A percentile compares a stretch with the other conserved stretches of the same genome.
phyloP scores from a whole-genome alignment of 2,329 filamentous ascomycete genomes.

The Trichoderma cornu-damae region DNA sequence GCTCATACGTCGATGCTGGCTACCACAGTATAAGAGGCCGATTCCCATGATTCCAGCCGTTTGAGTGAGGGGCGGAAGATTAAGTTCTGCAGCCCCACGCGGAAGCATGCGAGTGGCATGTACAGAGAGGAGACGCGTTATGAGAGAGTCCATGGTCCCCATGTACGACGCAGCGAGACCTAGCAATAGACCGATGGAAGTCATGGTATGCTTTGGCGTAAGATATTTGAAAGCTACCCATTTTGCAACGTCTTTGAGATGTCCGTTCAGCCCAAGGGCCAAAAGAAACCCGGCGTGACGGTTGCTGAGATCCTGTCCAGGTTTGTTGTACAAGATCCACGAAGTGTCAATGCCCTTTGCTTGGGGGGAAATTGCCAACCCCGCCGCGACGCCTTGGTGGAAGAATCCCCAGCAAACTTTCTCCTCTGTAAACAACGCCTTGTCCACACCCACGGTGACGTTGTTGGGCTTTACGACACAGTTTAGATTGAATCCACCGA shows the following conservation, averaged over 20 bases:
- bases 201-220: slow-evolving; percentile 99
- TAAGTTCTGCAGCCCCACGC: slow-evolving; percentile 85
- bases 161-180: slow-evolving; percentile 90
- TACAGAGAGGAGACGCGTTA: slow-evolving; percentile 87
- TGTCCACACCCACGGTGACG: slow-evolving; percentile 89
- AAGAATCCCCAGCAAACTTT: slow-evolving; percentile 99
- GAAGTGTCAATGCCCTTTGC: slow-evolving; percentile 95
- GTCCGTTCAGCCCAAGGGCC: slow-evolving; percentile 86
- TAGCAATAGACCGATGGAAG: slow-evolving; percentile 88
- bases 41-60: slow-evolving; percentile 97
- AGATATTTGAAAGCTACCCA: slow-evolving; percentile 99
- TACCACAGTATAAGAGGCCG: slow-evolving; percentile 87
- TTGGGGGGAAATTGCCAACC: slow-evolving; percentile 80
- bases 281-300: slow-evolving; percentile 93
- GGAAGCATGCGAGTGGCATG: slow-evolving; percentile 95
- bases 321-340: slow-evolving; percentile 98
- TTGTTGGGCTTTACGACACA: slow-evolving; percentile 90
- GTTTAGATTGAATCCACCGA: slow-evolving; percentile 85
- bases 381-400: slow-evolving; percentile 90
- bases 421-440: slow-evolving; percentile 81
- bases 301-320: slow-evolving; percentile 77
- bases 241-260: slow-evolving; percentile 89
- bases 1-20: slow-evolving; percentile 96
- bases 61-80: slow-evolving; percentile 86
- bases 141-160: slow-evolving; percentile 94